A percentile compares a stretch with the other conserved stretches of the same genome.
Conservation (phyloP, 1,284 basidiomycete genomes). For the Austroboletus novae-zelandiae region DNA sequence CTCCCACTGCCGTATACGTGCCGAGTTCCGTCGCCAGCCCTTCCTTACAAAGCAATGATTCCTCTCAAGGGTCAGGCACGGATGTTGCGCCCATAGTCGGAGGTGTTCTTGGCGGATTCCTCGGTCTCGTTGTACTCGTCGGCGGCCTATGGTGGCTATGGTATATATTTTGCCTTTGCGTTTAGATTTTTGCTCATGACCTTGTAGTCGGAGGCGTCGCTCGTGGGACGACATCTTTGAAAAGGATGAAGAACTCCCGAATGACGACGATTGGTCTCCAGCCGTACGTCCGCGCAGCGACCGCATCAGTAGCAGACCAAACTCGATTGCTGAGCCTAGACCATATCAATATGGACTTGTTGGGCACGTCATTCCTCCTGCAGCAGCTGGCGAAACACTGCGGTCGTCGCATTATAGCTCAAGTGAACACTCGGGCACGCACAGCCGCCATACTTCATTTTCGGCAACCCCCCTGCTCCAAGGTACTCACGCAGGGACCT, state of each 20-base stretch:
- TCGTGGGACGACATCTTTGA: constrained; percentile 54
- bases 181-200: constrained; percentile 11
- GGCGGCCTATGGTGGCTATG: constrained; percentile 47
- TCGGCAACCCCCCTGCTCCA: constrained; percentile 27
- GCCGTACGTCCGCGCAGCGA: constrained; percentile 4
- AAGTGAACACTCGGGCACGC: constrained; percentile 23
- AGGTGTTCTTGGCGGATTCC: constrained; percentile 51
- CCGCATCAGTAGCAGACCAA: constrained; percentile 6
- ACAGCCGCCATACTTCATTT: constrained; percentile 31
- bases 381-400: constrained; percentile 35
- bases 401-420: constrained; percentile 21
- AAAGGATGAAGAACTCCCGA: constrained; percentile 25
- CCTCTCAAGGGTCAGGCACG: constrained; percentile 20
- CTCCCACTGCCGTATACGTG: constrained; percentile 26
- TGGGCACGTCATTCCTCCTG: constrained; percentile 41
- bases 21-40: constrained; percentile 20
- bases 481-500: constrained; percentile 25
- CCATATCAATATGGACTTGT: constrained; percentile 54
- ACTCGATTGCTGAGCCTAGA: constrained; percentile 31
- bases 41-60: constrained; percentile 17
- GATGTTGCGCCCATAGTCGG: constrained; percentile 49
- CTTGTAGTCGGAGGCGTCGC: constrained; percentile 41
- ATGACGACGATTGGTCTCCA: constrained; percentile 12
- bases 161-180: constrained; percentile 33
- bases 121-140: constrained; percentile 43